A percentile compares a stretch with the other conserved stretches of the same genome.
phyloP scores from a whole-genome alignment of 306 rosid species.

The barrel medic (Medicago truncatula) region DNA sequence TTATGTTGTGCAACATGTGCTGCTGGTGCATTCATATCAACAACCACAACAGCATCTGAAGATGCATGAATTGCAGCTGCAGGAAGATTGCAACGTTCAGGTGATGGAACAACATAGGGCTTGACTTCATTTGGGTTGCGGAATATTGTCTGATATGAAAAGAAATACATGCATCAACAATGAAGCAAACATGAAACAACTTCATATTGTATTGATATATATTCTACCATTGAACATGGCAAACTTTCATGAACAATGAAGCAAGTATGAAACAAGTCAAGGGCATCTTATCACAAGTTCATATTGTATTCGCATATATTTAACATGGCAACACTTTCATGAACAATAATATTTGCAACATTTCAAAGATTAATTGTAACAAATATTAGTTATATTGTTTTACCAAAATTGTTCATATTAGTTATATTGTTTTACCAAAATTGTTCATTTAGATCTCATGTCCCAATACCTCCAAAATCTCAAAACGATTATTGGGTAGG shows the following conservation, averaged over 20 bases:
- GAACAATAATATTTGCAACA: conserved; percentile 2
- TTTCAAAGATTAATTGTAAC: conserved; percentile 25
- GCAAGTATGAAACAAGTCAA: conserved; percentile 26
- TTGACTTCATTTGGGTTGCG: conserved; percentile 91
- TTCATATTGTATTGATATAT: neutral
- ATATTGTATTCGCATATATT: neutral
- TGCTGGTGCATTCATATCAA: conserved; percentile 88
- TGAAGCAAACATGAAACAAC: conserved; percentile 20
- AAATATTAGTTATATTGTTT: conserved; percentile 5
- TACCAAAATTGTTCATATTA: neutral
- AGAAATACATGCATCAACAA: conserved; percentile 20
- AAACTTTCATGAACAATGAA: conserved; percentile 21
- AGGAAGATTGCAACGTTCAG: conserved; percentile 97
- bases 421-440: neutral
- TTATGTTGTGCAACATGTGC: conserved; percentile 89
- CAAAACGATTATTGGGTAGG: neutral
- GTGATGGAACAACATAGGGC: conserved; percentile 78
- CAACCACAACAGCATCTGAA: conserved; percentile 80
- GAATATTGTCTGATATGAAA: conserved; percentile 79
- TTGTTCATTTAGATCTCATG: conserved; percentile 6
- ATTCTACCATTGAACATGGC: neutral
- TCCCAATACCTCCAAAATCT: neutral
- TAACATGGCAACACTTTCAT: conserved; percentile 8
- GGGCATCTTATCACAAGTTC: conserved; percentile 23
- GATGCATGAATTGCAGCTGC: conserved; percentile 92